Evolutionary conservation across 805 yeast species (phyloP), one percentile per base, ranked within the genome.

Genomic region (Lipomyces starkeyi): DNA sequence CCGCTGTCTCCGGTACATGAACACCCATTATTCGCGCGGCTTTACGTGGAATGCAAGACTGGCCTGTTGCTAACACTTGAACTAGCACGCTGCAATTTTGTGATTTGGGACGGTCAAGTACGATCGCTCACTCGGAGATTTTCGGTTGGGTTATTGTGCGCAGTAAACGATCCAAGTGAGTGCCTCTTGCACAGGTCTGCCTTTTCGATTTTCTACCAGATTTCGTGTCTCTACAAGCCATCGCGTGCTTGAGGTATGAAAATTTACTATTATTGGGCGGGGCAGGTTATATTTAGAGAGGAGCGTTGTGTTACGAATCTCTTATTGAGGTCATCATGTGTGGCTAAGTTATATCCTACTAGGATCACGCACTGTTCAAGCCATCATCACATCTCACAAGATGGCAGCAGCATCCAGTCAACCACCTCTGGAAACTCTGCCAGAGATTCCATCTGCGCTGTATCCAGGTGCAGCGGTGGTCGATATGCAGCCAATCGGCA

Each of bases 401-500:
- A 43, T 43, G 49, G 22, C 49, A 43, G 49, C 49, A 43, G 49
- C 20, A 43, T 43, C 49, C 20, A 17, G n/a, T 43, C 49, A 43
- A n/a, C 11, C 49, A 43, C 25, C 49, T 43, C 11, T 43, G 49
- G 49, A 43, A 17, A 43, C 49, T 43, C 49, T 43, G 22, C 49
- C 49, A 43, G 49, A 43, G 49, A 17, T n/a, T 17, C 20, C 49
- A 17, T 43, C 49, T 17, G 49, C n/a, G 9, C 6, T 43, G 49
- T n/a, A 43, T n/a, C 9, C 49, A n/a, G 49, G 22, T 43, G 68
- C 68, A n/a, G 62, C 61, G 7, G 62, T 55, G 43, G 66, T 59
- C 52, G 72, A 69, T 53, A 61, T 69, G 65, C 68, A 56, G 40
- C 64, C 72, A 13, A 63, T 53, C 11, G 69, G 68, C 55, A 59